These are phyloP conservation scores for Sarcomyxa edulis DNA, from an alignment of 768 basidiomycete species.

Conservation along the genomic window DNA sequence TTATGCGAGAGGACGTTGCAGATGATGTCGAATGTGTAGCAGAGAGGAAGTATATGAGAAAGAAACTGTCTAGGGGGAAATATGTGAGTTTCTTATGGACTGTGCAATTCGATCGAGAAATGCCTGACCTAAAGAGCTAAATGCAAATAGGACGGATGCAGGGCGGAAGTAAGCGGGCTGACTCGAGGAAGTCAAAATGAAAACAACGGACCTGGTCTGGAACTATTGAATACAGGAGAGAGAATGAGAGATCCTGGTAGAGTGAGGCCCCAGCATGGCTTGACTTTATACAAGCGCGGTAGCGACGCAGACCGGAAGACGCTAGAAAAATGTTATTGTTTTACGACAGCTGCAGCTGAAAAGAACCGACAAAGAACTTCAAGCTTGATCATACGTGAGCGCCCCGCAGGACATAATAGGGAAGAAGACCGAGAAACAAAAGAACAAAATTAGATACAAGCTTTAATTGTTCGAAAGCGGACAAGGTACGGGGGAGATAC, in stretches of 20 bases:
- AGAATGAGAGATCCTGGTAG: not conserved
- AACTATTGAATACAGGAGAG: conserved; percentile 1
- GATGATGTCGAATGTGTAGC: conserved; percentile 9
- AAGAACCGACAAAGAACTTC: no score
- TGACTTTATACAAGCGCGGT: conserved; percentile 3
- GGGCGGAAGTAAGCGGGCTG: no score
- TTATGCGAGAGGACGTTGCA: conserved; percentile 9
- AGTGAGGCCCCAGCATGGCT: not conserved
- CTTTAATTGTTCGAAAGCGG: no score
- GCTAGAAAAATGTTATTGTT: conserved; percentile 5
- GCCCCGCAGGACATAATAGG: no score
- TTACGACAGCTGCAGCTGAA: no score
- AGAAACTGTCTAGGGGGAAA: not conserved
- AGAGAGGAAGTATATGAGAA: not conserved
- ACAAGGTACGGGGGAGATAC: no score
- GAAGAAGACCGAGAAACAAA: no score
- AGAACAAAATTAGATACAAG: no score
- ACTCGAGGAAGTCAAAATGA: no score
- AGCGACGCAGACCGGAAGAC: conserved; percentile 1
- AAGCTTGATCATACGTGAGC: no score
- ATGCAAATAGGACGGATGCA: no score
- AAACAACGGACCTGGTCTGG: conserved; percentile 3
- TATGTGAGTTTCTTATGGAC: not conserved
- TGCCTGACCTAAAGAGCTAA: conserved; percentile 5
- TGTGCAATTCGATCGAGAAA: conserved; percentile 1